Conservation (phyloP, 1,284 basidiomycete species). For the Cystobasidium slooffiae region DNA sequence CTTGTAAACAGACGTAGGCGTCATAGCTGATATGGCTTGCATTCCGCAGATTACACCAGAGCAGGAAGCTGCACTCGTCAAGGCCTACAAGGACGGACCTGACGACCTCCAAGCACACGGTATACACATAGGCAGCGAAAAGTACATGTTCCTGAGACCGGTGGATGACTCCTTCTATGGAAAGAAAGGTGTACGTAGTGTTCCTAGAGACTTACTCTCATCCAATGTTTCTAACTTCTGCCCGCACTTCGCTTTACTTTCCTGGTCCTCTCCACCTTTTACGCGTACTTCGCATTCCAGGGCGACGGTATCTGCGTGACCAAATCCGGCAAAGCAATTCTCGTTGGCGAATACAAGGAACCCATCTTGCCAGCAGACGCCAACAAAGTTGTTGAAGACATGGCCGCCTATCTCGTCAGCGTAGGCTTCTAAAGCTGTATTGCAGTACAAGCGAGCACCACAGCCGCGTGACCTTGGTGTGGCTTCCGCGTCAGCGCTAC, state of each 20-base stretch:
- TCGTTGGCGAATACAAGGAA: constrained; percentile 76
- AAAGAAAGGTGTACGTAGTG: constrained; percentile 73
- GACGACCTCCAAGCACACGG: constrained; percentile 66
- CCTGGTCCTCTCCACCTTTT: constrained; percentile 10
- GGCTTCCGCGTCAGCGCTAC: no score
- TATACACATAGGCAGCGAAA: constrained; percentile 71
- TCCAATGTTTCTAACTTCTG: no score
- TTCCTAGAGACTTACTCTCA: no score
- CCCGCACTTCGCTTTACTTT: background rate
- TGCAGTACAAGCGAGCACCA: background rate
- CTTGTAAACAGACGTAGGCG: background rate
- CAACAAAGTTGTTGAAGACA: constrained; percentile 70
- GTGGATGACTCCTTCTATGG: constrained; percentile 70
- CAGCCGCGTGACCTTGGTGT: no score
- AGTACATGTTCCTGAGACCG: constrained; percentile 78
- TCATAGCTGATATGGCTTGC: background rate
- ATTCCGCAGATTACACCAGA: constrained; percentile 67
- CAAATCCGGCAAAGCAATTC: constrained; percentile 85
- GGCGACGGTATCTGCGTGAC: constrained; percentile 78
- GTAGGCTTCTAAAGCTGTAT: constrained; percentile 59
- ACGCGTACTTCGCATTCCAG: constrained; percentile 59
- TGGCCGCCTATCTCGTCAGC: constrained; percentile 79
- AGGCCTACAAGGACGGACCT: constrained; percentile 63
- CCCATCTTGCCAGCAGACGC: constrained; percentile 71
- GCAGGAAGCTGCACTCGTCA: constrained; percentile 74